Evolutionary conservation across 192 early-diverging fungal genomes (phyloP).

Genomic region (Coemansia reversa): DNA sequence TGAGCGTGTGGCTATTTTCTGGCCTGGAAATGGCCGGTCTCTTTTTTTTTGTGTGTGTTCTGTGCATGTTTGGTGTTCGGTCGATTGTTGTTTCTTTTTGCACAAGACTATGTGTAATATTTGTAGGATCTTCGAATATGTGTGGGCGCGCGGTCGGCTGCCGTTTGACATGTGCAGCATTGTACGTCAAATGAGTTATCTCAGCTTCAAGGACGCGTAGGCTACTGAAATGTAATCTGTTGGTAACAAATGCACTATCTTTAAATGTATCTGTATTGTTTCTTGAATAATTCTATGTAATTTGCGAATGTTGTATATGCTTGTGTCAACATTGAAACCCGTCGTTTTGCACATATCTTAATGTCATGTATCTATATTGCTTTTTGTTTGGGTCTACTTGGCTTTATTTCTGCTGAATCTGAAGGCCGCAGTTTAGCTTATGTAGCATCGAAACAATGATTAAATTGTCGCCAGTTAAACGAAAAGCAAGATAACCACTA

Average conservation of each 20-base stretch:
- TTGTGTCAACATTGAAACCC: neutral
- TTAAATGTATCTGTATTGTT: neutral
- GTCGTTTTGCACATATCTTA: neutral
- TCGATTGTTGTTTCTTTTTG: neutral
- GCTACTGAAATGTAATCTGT: neutral
- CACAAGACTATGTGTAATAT: neutral
- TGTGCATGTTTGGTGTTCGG: neutral
- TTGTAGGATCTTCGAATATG: conserved; percentile 16
- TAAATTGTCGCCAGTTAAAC: neutral
- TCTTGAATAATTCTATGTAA: neutral
- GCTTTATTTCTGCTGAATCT: neutral
- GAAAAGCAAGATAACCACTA: neutral
- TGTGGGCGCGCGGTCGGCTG: neutral
- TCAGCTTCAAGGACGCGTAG: neutral
- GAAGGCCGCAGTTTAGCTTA: neutral
- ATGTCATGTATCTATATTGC: neutral
- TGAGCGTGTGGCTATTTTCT: neutral
- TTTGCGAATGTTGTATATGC: neutral
- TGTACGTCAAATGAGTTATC: conserved; percentile 11
- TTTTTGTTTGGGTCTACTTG: neutral
- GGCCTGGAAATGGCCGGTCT: neutral
- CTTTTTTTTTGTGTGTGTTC: neutral
- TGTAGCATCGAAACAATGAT: neutral
- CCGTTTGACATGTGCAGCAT: neutral
- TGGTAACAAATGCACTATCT: neutral